Evolutionary conservation across 2,329 filamentous ascomycete species (phyloP).

Genomic region (Alternaria gaisen): DNA sequence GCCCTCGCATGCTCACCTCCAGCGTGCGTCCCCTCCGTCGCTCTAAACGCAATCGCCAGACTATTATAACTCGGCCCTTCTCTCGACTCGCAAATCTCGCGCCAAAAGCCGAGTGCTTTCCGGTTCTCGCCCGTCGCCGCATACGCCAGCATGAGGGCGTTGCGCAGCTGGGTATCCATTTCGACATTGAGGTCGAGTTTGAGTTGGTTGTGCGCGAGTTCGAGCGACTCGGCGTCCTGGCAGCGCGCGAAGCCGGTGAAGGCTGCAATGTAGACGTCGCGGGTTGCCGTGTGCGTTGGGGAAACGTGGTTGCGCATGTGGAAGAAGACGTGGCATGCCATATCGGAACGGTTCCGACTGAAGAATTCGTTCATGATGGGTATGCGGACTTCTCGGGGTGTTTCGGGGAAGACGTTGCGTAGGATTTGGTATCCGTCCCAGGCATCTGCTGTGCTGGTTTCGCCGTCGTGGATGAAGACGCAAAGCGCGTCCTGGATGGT

Average conservation of each 20-base stretch:
- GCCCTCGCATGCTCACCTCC: conserved; percentile 59
- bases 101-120: conserved; percentile 81
- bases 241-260: conserved; percentile 76
- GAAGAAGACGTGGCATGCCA: conserved; percentile 86
- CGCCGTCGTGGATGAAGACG: conserved; percentile 72
- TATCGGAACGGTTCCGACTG: conserved; percentile 77
- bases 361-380: conserved; percentile 86
- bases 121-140: conserved; percentile 71
- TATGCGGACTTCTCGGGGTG: conserved; percentile 70
- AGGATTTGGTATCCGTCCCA: conserved; percentile 71
- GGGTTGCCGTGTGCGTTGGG: conserved; percentile 69
- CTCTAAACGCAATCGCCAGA: conserved; percentile 80
- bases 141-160: conserved; percentile 88
- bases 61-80: conserved; percentile 88
- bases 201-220: conserved; percentile 87
- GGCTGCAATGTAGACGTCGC: conserved; percentile 78
- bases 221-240: conserved; percentile 70
- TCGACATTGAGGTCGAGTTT: conserved; percentile 89
- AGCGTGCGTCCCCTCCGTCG: conserved; percentile 70
- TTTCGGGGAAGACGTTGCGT: conserved; percentile 67
- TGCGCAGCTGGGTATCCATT: conserved; percentile 77
- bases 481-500: conserved; percentile 72
- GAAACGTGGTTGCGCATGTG: conserved; percentile 87
- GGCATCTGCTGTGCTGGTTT: conserved; percentile 69
- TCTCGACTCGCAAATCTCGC: conserved; percentile 79